A percentile compares a stretch with the other conserved stretches of the same genome.
Conservation (phyloP, 2,329 filamentous ascomycete genomes). For the Colletotrichum filicis region DNA sequence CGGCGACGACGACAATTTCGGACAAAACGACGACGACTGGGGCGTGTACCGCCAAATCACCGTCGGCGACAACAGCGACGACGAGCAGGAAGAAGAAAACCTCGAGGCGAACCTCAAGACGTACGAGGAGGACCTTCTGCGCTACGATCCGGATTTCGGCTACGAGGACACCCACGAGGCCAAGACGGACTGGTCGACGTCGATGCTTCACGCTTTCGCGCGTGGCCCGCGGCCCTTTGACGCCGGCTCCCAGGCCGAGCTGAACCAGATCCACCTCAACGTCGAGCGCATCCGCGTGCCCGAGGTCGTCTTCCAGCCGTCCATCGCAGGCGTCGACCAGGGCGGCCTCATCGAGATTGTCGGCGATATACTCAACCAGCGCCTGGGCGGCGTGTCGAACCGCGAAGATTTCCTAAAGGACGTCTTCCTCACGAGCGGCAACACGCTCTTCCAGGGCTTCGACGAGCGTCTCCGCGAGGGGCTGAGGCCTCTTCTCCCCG, state of each 20-base stretch:
- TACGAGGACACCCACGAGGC: slow-evolving; percentile 93
- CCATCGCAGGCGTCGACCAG: slow-evolving; percentile 92
- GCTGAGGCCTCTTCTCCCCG: slow-evolving; percentile 77
- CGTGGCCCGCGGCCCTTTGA: slow-evolving; percentile 91
- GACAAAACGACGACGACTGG: slow-evolving; percentile 98
- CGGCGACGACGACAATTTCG: slow-evolving; percentile 95
- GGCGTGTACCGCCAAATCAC: slow-evolving; percentile 94
- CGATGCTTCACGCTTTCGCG: slow-evolving; percentile 87
- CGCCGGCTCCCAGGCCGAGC: slow-evolving; percentile 79
- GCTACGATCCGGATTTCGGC: slow-evolving; percentile 88
- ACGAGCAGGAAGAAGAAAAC: slow-evolving; percentile 94
- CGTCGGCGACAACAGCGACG: slow-evolving; percentile 83
- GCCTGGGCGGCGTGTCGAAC: slow-evolving; percentile 69
- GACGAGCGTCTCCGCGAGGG: slow-evolving; percentile 83
- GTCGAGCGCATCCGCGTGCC: slow-evolving; percentile 95
- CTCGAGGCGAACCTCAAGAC: slow-evolving; percentile 77
- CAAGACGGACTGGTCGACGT: slow-evolving; percentile 95
- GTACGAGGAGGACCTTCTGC: slow-evolving; percentile 86
- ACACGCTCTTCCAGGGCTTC: slow-evolving; percentile 86
- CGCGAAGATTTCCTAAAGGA: slow-evolving; percentile 82
- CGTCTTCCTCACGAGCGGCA: slow-evolving; percentile 94
- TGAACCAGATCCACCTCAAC: slow-evolving; percentile 92
- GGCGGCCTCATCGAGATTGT: slow-evolving; percentile 93
- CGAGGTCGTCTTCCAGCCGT: slow-evolving; percentile 92
- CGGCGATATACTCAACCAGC: slow-evolving; percentile 87